A percentile compares a stretch with the other conserved stretches of the same genome.
Conservation (phyloP, 2,329 filamentous ascomycete genomes). For the Eutypella sp. region DNA sequence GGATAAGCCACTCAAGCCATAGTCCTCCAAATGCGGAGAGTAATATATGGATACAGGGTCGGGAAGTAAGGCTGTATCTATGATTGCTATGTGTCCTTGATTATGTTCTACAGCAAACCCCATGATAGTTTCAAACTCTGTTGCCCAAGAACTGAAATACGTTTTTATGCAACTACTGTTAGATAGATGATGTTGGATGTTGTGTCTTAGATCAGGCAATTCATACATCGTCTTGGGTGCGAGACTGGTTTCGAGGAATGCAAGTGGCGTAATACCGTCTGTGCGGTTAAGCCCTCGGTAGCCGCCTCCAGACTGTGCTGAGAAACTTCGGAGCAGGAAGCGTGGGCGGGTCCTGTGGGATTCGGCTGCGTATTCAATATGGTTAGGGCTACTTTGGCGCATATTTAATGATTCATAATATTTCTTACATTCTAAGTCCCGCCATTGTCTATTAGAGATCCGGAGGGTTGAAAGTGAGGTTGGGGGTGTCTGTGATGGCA, state of each 20-base stretch:
- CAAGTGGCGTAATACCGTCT: neutral
- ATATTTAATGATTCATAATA: too few species aligned
- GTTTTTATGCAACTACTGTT: neutral
- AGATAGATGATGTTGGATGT: neutral
- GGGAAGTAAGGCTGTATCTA: neutral
- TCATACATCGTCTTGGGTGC: neutral
- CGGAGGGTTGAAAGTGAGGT: too few species aligned
- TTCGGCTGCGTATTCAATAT: too few species aligned
- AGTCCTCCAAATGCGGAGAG: neutral
- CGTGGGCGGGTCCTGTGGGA: neutral
- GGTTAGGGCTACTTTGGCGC: too few species aligned
- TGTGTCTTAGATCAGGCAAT: neutral
- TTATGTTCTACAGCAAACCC: neutral
- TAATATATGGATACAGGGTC: neutral
- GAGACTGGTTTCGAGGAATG: neutral
- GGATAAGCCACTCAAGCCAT: neutral
- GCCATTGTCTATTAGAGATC: too few species aligned
- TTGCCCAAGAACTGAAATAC: conserved; percentile 1
- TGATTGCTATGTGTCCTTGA: neutral
- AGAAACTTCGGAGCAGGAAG: neutral
- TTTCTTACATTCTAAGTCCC: too few species aligned
- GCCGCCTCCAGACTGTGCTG: neutral
- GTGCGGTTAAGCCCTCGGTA: neutral
- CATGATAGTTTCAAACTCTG: neutral
- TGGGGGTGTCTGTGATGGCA: too few species aligned